These are phyloP conservation scores for Fusarium sp. DNA, from an alignment of 2,329 filamentous ascomycete genomes.

Conservation along the genomic window DNA sequence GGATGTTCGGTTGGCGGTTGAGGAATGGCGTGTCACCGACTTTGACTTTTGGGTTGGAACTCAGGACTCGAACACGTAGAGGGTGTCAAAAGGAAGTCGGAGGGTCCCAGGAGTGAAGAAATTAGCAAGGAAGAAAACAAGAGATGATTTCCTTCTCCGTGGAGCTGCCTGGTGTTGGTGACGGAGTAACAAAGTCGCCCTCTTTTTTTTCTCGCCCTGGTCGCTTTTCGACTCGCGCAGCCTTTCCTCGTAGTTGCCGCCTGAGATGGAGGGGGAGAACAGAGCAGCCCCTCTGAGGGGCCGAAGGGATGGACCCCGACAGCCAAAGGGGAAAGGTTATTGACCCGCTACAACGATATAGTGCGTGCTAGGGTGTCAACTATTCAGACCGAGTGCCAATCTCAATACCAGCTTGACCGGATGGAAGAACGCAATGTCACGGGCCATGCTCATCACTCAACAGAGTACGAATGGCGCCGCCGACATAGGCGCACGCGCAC, in stretches of 20 bases:
- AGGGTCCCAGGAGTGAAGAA: neutral
- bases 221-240: conserved; percentile 21
- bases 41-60: conserved; percentile 7
- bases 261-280: conserved; percentile 19
- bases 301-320: conserved; percentile 1
- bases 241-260: conserved; percentile 22
- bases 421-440: conserved; percentile 9
- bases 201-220: conserved; percentile 16
- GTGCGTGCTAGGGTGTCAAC: neutral
- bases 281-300: conserved; percentile 14
- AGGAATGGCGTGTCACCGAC: conserved; percentile 30
- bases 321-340: conserved; percentile 14
- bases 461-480: conserved; percentile 5
- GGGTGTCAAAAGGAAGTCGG: neutral
- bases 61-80: neutral
- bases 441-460: conserved; percentile 13
- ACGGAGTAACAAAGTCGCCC: conserved; percentile 11
- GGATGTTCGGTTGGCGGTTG: conserved; percentile 4
- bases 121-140: conserved; percentile 2
- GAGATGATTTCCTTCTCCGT: conserved; percentile 8
- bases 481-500: conserved; percentile 25
- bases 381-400: conserved; percentile 23
- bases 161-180: conserved; percentile 10
- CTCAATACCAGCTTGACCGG: neutral
- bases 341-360: conserved; percentile 14